These are phyloP conservation scores for Periglandula ipomoeae DNA, from an alignment of 2,329 filamentous ascomycete genomes.

Conservation along the genomic window DNA sequence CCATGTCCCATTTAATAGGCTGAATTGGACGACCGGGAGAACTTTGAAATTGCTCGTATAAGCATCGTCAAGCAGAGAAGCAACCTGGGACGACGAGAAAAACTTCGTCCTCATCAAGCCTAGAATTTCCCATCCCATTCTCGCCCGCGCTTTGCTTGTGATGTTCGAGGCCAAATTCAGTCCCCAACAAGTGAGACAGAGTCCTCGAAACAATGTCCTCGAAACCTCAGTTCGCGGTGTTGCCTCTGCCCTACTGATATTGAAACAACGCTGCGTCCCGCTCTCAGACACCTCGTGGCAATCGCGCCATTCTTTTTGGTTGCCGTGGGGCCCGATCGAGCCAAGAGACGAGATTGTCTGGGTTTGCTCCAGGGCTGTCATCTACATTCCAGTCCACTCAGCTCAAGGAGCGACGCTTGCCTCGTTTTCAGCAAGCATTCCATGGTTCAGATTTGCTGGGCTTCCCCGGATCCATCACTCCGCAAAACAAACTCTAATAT, in stretches of 20 bases:
- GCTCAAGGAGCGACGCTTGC: background rate
- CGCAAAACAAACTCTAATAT: background rate
- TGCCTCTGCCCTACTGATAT: background rate
- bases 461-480: background rate
- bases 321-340: background rate
- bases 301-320: background rate
- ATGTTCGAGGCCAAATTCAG: no score
- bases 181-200: no score
- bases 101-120: no score
- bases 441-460: background rate
- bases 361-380: background rate
- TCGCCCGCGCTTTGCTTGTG: no score
- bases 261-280: background rate
- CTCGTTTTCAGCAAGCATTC: background rate
- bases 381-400: background rate
- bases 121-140: no score
- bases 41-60: no score
- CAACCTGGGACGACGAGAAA: no score
- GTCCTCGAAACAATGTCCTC: no score
- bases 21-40: background rate
- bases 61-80: no score
- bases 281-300: slow-evolving; percentile 2
- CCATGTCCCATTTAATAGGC: background rate
- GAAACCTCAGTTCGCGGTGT: no score
- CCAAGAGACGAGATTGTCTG: background rate